Evolutionary conservation across 176 grass and related monocot species (phyloP).

Genomic region (Lolium multiflorum): DNA sequence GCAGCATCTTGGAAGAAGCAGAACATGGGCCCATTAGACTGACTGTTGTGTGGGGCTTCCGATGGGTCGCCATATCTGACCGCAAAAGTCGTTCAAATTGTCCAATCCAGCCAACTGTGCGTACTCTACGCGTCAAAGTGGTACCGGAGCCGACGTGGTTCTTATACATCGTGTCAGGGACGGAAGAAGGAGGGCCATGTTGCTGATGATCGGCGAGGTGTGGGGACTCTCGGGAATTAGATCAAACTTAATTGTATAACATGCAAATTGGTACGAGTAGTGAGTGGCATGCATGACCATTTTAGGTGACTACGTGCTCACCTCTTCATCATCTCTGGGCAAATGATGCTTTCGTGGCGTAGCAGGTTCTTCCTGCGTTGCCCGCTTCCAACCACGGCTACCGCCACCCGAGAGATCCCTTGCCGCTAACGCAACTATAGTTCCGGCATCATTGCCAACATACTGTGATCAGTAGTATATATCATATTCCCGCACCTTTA

Average conservation of each 20-base stretch:
- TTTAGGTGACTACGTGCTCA: neutral
- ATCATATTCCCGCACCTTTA: neutral
- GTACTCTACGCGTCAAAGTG: neutral
- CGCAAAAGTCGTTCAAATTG: neutral
- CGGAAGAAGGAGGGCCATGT: neutral
- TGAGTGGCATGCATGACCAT: neutral
- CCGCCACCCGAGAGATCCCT: constrained; percentile 30
- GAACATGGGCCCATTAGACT: neutral
- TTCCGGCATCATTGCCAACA: constrained; percentile 32
- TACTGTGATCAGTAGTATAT: neutral
- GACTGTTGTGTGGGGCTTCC: neutral
- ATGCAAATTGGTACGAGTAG: neutral
- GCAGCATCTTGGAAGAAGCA: constrained; percentile 8
- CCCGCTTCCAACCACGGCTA: constrained; percentile 2
- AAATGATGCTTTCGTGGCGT: constrained; percentile 67
- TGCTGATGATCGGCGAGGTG: neutral
- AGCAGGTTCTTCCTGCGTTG: constrained; percentile 29
- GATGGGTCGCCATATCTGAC: neutral
- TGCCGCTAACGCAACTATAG: constrained; percentile 40
- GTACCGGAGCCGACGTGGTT: neutral
- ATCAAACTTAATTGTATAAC: neutral
- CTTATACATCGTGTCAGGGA: neutral
- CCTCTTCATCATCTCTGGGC: neutral
- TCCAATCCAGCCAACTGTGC: neutral
- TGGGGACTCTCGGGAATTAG: neutral